Base-by-base conservation (phyloP, 352 stramenopile genomes). In the Phytophthora aleatoria region DNA sequence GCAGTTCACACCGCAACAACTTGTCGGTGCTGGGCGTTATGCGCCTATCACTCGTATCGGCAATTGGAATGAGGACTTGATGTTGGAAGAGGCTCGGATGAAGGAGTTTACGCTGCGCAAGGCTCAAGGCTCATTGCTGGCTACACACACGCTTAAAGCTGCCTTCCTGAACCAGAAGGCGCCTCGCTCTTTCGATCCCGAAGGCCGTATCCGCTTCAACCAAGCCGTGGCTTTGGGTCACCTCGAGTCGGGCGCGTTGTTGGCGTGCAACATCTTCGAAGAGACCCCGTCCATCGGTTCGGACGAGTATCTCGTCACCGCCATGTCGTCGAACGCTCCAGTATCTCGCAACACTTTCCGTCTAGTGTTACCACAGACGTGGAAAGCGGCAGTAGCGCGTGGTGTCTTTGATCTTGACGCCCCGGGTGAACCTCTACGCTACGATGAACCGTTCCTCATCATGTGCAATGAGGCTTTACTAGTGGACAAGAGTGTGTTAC, bases 1-100 rank as follows among this genome's bases (percentile, higher is more conserved):
- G 89, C 87, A 95, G 66, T 95, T 96, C 69, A 96, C 89, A n/a
- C 89, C 89, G 38, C 89, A 96, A 69, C 89, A 96, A 63, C 85
- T 95, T 51, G 83, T 94, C 12, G 89, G 89, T 27, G 89, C 85
- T 15, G 87, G 87, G 2, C 83, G 87, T 20, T 95, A 95, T 70
- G 84, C 79, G 53, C 81, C 85, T 12, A 73, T 60, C 28, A 96
- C 87, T 47, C 89, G 85, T 47, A 93, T 95, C 51, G 89, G 89
- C 50, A 96, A 96, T 58, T 96, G 89, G 89, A 95, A 95, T 76
- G 87, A 96, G 66, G 89, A 96, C 55, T 61, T 93, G 57, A 92
- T 94, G 87, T 75, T 95, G 16, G 87, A 96, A 28, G 87, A 96
- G 53, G 84, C 87, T 44, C 81, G 85, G 47, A 83, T 94, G 82